phyloP scores from a whole-genome alignment of 805 yeast genomes.

The Yarrowia sp. region DNA sequence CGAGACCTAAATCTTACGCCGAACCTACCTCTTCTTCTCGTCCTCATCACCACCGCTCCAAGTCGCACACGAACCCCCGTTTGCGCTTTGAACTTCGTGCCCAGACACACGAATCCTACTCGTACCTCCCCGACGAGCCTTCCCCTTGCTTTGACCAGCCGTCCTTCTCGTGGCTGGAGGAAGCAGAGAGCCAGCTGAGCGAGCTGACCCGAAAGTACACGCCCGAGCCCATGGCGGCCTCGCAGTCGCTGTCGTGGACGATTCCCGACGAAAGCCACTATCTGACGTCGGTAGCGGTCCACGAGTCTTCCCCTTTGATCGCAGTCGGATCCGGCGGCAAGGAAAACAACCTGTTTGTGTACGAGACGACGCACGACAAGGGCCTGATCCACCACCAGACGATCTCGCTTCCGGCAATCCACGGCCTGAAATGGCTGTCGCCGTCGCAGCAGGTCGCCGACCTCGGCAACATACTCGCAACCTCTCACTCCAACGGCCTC shows the following conservation, averaged over 20 bases:
- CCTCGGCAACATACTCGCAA: constrained; percentile 49
- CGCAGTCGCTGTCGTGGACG: constrained; percentile 39
- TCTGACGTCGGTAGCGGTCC: constrained; percentile 41
- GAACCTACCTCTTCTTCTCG: neutral
- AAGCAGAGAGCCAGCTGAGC: neutral
- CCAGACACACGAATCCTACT: neutral
- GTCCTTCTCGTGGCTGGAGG: constrained; percentile 19
- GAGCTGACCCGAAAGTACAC: neutral
- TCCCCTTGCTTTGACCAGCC: constrained; percentile 11
- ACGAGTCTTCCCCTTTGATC: constrained; percentile 43
- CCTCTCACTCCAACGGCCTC: constrained; percentile 76
- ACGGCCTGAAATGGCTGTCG: constrained; percentile 46
- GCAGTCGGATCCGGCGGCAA: constrained; percentile 56
- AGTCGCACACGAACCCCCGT: neutral
- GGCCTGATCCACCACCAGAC: constrained; percentile 59
- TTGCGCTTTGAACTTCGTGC: neutral
- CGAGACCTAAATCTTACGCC: constrained; percentile 1
- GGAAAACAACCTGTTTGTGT: constrained; percentile 50
- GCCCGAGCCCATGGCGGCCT: constrained; percentile 11
- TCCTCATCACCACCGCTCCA: constrained; percentile 5
- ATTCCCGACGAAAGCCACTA: constrained; percentile 41
- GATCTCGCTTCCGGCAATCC: constrained; percentile 52
- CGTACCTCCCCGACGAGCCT: constrained; percentile 2
- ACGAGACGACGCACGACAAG: constrained; percentile 45
- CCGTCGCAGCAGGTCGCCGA: constrained; percentile 38